Base-by-base conservation (phyloP, 148 eudicot genomes). In the Beta vulgaris region DNA sequence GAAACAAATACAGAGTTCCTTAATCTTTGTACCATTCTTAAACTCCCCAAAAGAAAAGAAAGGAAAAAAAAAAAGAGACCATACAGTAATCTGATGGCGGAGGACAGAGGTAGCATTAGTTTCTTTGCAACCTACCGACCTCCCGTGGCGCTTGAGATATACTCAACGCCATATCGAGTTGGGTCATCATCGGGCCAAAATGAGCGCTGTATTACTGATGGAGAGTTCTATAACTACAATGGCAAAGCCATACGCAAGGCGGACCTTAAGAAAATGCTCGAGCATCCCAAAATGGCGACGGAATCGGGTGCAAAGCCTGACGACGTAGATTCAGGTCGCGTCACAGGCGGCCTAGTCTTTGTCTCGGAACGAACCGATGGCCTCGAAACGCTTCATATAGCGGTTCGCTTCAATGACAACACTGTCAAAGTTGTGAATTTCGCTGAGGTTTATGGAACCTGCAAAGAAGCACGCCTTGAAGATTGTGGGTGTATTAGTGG, bases 91-190 rank as follows among this genome's bases (percentile, higher is more conserved):
- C n/a, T n/a, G n/a, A 73, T 73, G 76, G 59, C 29, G 14, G 68
- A 73, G 18, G 26, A 29, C 0, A 44, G 77, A 73, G 77, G 77
- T 46, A 44, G 69, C 29, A 73, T 73, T 61, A 32, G 43, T 29
- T 73, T 73, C 68, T 73, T 62, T 48, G 57, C 77, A 62, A 73
- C 69, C 0, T 73, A 61, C 44, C 54, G 77, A 19, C 77, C 77
- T 3, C 77, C 68, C 0, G 59, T 73, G 2, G 69, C 69, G 19
- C 39, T 73, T 2, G 77, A 73, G 57, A 44, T 73, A 44, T 73
- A 73, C 77, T 43, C 77, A 31, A 9, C 39, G 14, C 69, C 77
- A 73, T 44, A 61, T 7, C 59, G 69, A 73, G 9, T 18, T 0
- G n/a, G 4, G 0, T 7, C 19, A 60, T 18, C 48, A 0, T 54